Evolutionary conservation across 441 rosid genomes (phyloP), one percentile per base, ranked within the genome.

Genomic region (Eruca vesicaria): DNA sequence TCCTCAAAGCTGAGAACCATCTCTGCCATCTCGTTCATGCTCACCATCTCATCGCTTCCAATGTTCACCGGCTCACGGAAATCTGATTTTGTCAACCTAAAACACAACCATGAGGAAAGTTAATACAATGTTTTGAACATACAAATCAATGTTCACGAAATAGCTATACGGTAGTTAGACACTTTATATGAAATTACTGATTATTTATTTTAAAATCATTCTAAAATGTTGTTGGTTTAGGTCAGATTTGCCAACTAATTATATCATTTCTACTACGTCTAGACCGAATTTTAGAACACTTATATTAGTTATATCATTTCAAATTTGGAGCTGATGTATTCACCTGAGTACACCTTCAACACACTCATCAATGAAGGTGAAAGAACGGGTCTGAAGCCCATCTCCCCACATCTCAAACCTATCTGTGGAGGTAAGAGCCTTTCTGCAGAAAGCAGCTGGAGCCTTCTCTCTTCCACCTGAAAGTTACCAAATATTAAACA

Each of bases 351-450:
- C 98, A 74, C 99, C 98, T 84, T 95, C 99, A 9, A 95, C 97
- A 3, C 99, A 95, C 79, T 95, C 99, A 79, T 95, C 99, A 9
- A 93, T 93, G 87, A 95, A 95, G 66, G 99, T 95, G 74, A 95
- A 95, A 11, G 99, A 95, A 65, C 99, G 95, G 63, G 98, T 95
- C 59, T 93, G 99, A 75, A 86, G 92, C 52, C 99, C 99, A 48
- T 95, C 99, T 78, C 99, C 99, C 99, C 99, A 95, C 97, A 95
- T 93, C 89, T 93, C 99, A 20, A 95, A 95, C 85, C 83, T 91
- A 74, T 95, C 99, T 0, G 75, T 75, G 5, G 99, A 83, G 26
- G 99, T 95, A 18, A 89, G 55, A 38, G 91, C 81, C 86, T 95
- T 95, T 81, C 99, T 83, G 81, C 99, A 95, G 80, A 95, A 95